Base-by-base conservation (phyloP, 306 rosid species). In the Rosa persica region DNA sequence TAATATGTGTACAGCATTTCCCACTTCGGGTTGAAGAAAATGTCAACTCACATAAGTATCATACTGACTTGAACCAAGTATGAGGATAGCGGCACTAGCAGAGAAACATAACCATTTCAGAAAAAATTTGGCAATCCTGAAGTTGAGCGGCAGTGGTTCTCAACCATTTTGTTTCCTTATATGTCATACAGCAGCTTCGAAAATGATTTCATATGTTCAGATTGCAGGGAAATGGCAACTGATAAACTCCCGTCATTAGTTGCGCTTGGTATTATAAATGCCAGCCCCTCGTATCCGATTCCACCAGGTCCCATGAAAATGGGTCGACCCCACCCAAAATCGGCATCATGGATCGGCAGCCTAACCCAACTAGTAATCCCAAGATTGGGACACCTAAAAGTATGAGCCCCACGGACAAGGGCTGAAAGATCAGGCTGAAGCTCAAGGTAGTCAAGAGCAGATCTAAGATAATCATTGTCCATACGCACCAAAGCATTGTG, bases 301-400 rank as follows among this genome's bases (percentile, higher is more conserved):
- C 98, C 98, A 22, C 98, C 98, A 3, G 98, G 98, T 36, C 98
- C 98, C 98, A 95, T 89, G 81, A 95, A 95, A 22, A 92, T 88
- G 8, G 98, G 98, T 40, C 96, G 88, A 23, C 98, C 98, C 97
- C 98, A 95, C 61, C 98, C 98, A 47, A 95, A 95, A 62, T 95
- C 96, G 76, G 98, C 98, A 72, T 95, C 97, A 43, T 95, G 90
- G 27, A 95, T 89, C 0, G 98, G 98, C 75, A 95, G 89, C 80
- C 98, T 87, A 12, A 79, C 85, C 98, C 98, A 95, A 44, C 97
- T 92, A n/a, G 97, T 92, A 72, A 95, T 95, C 12, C 97, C 98
- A 11, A 95, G 96, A 75, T 95, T 95, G 1, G 98, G 98, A 51
- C 98, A 92, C 81, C 89, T 86, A 43, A 95, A 95, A 44, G 92